Evolutionary conservation across 2,329 filamentous ascomycete species (phyloP).

Genomic region (Aspergillus proliferans): DNA sequence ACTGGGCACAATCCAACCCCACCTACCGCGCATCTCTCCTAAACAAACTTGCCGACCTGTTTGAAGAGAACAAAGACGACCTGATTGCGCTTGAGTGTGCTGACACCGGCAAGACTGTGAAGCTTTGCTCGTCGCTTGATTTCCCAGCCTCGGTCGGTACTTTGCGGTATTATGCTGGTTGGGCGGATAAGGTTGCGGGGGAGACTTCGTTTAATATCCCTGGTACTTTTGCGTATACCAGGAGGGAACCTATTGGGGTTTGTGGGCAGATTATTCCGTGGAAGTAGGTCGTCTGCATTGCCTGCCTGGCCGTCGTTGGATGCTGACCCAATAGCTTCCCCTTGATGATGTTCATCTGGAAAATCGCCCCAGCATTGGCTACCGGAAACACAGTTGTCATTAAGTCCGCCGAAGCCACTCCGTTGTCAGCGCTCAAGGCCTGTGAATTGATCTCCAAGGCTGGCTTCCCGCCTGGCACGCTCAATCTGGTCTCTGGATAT

Average conservation of each 20-base stretch:
- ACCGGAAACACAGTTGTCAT: conserved; percentile 58
- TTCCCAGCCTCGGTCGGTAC: not conserved
- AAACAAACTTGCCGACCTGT: not conserved
- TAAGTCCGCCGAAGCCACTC: conserved; percentile 62
- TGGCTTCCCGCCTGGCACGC: conserved; percentile 54
- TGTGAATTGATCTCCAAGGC: conserved; percentile 44
- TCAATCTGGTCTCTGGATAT: conserved; percentile 63
- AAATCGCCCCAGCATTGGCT: conserved; percentile 64
- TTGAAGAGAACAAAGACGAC: not conserved
- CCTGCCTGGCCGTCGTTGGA: not conserved
- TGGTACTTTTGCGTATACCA: conserved; percentile 76
- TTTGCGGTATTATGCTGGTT: conserved; percentile 80
- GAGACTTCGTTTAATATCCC: conserved; percentile 72
- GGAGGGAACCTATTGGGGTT: conserved; percentile 68
- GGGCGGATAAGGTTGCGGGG: conserved; percentile 89
- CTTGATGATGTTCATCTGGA: conserved; percentile 74
- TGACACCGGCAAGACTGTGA: not conserved
- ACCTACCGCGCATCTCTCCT: not conserved
- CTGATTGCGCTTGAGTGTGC: not conserved
- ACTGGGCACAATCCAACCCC: not conserved
- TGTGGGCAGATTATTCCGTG: conserved; percentile 83
- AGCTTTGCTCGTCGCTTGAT: not conserved
- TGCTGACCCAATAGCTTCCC: conserved; percentile 50
- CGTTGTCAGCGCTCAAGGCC: conserved; percentile 53
- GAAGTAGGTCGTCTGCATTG: conserved; percentile 43